Percentiles rank a stretch among this genome's conserved stretches.
Evolutionary conservation across 2,329 filamentous ascomycete genomes (phyloP).

Genomic region (Cercospora brassicicola): DNA sequence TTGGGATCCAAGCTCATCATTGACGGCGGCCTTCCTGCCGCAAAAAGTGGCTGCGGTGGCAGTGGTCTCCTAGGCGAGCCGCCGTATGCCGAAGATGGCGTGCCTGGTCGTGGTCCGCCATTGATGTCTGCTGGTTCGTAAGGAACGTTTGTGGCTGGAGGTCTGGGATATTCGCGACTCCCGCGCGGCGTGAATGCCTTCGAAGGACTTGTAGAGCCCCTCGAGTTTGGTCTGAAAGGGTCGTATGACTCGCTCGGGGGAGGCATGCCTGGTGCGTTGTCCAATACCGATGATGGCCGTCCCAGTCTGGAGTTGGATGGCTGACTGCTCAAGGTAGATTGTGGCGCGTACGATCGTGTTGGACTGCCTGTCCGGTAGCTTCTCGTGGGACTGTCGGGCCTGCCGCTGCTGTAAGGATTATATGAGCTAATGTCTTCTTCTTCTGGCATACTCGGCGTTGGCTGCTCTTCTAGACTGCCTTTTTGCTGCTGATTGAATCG

Average conservation of each 20-base stretch:
- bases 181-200: slow-evolving; percentile 40
- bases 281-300: slow-evolving; percentile 53
- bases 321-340: slow-evolving; percentile 35
- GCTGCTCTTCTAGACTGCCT: slow-evolving; percentile 28
- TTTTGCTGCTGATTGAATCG: slow-evolving; percentile 36
- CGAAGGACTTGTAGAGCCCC: slow-evolving; percentile 55
- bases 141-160: slow-evolving; percentile 66
- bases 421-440: slow-evolving; percentile 33
- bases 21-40: slow-evolving; percentile 52
- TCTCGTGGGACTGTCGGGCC: slow-evolving; percentile 42
- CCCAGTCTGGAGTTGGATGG: slow-evolving; percentile 43
- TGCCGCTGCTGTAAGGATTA: slow-evolving; percentile 42
- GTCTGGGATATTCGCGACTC: slow-evolving; percentile 66
- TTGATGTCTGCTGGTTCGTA: slow-evolving; percentile 90
- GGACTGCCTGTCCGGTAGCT: slow-evolving; percentile 7
- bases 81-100: slow-evolving; percentile 83
- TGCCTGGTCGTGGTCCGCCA: slow-evolving; percentile 84
- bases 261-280: slow-evolving; percentile 51
- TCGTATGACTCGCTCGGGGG: slow-evolving; percentile 65
- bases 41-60: slow-evolving; percentile 84
- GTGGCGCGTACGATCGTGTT: slow-evolving; percentile 52
- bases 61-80: slow-evolving; percentile 83
- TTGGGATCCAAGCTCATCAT: slow-evolving; percentile 40
- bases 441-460: slow-evolving; percentile 6
- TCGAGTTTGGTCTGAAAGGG: slow-evolving; percentile 59